Evolutionary conservation across 805 yeast species (phyloP).

Genomic region (Ogataea naganishii): DNA sequence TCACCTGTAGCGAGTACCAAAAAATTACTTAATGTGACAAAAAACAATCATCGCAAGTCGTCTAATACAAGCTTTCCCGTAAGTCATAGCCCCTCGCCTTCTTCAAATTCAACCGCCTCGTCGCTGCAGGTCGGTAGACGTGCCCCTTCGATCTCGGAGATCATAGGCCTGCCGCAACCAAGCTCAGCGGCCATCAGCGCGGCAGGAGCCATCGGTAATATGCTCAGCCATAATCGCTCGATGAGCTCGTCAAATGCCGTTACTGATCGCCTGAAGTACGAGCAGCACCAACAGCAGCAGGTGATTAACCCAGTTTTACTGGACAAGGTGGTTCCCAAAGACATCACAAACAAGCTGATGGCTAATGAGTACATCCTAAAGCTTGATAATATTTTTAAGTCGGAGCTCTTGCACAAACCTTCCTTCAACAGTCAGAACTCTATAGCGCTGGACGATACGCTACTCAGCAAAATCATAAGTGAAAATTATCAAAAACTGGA

Average conservation of each 20-base stretch:
- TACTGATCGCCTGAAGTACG: slow-evolving; percentile 8
- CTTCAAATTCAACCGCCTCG: too few relatives aligned
- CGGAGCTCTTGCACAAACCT: slow-evolving; percentile 22
- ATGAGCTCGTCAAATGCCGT: slow-evolving; percentile 11
- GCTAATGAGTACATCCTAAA: slow-evolving; percentile 23
- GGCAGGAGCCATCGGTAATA: slow-evolving; percentile 25
- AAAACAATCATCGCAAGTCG: too few relatives aligned
- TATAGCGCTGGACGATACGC: slow-evolving; percentile 22
- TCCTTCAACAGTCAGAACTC: slow-evolving; percentile 10
- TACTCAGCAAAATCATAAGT: slow-evolving; percentile 20
- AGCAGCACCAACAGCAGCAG: slow-evolving; percentile 19
- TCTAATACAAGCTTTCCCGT: too few relatives aligned
- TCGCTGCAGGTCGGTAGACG: too few relatives aligned
- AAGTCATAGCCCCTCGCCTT: too few relatives aligned
- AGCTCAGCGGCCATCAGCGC: slow-evolving; percentile 26
- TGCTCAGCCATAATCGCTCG: slow-evolving; percentile 20
- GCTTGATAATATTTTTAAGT: slow-evolving; percentile 22
- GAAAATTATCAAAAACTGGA: slow-evolving; percentile 21
- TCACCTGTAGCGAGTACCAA: too few relatives aligned
- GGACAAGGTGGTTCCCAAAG: slow-evolving; percentile 23
- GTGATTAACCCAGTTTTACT: slow-evolving; percentile 23
- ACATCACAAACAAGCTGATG: slow-evolving; percentile 18
- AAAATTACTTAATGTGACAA: too few relatives aligned
- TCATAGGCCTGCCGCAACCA: slow-evolving; percentile 20
- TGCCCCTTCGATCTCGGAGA: slow-evolving; percentile 19